Conservation (phyloP, 345 rosid genomes). For the Salix purpurea region DNA sequence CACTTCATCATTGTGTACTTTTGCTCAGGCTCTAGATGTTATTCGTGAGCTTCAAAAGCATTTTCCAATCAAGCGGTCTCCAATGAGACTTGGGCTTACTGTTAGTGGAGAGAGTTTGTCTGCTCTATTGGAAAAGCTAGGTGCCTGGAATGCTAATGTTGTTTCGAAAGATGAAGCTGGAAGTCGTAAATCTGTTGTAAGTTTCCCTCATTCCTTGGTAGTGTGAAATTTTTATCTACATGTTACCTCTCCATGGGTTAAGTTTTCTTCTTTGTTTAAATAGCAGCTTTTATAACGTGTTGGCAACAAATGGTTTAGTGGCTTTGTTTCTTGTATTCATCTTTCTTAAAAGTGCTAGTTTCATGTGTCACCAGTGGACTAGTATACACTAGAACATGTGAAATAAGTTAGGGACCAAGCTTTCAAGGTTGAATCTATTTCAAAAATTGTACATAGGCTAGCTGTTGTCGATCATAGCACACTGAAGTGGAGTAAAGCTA, state of each 20-base stretch:
- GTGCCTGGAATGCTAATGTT: conserved; percentile 55
- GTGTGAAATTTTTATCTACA: background rate
- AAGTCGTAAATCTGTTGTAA: conserved; percentile 65
- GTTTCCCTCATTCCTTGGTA: conserved; percentile 13
- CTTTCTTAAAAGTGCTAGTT: background rate
- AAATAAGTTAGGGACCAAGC: background rate
- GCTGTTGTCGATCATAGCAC: background rate
- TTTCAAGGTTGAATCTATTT: background rate
- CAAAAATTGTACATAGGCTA: background rate
- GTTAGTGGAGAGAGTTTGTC: conserved; percentile 41
- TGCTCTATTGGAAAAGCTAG: conserved; percentile 56
- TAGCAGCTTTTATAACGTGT: background rate
- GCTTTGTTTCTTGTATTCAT: background rate
- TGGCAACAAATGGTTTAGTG: background rate
- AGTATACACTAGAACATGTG: background rate
- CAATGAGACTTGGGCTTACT: conserved; percentile 75
- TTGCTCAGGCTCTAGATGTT: conserved; percentile 75
- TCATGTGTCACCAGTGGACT: background rate
- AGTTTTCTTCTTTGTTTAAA: too few species aligned
- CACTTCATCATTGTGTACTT: background rate
- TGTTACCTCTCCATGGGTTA: background rate
- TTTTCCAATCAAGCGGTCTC: conserved; percentile 87
- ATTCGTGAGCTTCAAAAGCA: conserved; percentile 92
- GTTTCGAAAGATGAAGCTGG: conserved; percentile 75
- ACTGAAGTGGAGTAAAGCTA: background rate